A percentile compares a stretch with the other conserved stretches of the same genome.
These are phyloP conservation scores for Penicillium concentricum DNA, from an alignment of 2,329 filamentous ascomycete genomes.

Conservation along the genomic window DNA sequence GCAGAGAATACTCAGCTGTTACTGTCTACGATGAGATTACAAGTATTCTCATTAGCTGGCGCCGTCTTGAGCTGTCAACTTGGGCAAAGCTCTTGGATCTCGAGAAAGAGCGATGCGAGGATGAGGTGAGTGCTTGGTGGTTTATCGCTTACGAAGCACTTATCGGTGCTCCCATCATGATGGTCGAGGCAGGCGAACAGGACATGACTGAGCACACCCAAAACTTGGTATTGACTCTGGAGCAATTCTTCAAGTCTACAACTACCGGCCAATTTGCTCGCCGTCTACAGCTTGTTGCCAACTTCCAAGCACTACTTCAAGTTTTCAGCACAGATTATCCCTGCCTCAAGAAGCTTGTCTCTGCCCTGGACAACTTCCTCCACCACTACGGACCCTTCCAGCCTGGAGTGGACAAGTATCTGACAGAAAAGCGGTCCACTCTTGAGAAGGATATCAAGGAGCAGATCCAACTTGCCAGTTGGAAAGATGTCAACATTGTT, in stretches of 20 bases:
- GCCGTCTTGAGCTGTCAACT: constrained; percentile 84
- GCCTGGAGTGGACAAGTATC: constrained; percentile 60
- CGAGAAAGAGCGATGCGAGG: constrained; percentile 71
- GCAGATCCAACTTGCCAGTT: constrained; percentile 88
- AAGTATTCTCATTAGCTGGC: constrained; percentile 79
- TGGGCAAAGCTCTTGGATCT: constrained; percentile 88
- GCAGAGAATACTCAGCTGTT: constrained; percentile 69
- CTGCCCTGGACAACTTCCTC: constrained; percentile 74
- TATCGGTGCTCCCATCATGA: constrained; percentile 69
- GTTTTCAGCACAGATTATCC: constrained; percentile 61
- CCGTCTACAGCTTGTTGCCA: constrained; percentile 67
- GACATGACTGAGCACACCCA: constrained; percentile 64
- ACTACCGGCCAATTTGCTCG: constrained; percentile 77
- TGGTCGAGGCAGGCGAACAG: constrained; percentile 59
- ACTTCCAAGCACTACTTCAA: constrained; percentile 63
- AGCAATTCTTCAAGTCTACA: constrained; percentile 74
- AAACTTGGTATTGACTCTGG: constrained; percentile 71
- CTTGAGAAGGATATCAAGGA: constrained; percentile 94
- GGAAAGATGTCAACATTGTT: constrained; percentile 96
- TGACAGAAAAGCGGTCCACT: constrained; percentile 65
- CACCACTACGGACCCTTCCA: constrained; percentile 72
- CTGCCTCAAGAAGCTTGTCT: constrained; percentile 57
- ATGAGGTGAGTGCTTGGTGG: constrained; percentile 88
- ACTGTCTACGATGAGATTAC: constrained; percentile 75
- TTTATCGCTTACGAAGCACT: constrained; percentile 92